Percentiles rank a stretch among this genome's conserved stretches.
phyloP scores from a whole-genome alignment of 108 stramenopile species.

The Nitzschia sp. region DNA sequence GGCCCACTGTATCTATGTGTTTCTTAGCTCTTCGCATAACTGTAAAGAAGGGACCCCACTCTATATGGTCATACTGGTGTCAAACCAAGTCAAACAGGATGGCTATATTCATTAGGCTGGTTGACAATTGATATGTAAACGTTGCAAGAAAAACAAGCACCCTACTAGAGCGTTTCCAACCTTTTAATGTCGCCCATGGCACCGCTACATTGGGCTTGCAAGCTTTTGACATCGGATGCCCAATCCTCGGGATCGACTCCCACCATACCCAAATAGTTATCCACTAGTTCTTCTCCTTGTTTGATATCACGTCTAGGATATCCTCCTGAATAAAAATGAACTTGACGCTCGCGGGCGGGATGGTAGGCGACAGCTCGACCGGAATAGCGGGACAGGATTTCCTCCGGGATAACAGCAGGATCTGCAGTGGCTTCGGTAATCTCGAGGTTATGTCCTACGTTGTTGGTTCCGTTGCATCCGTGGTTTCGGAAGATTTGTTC shows the following conservation, averaged over 20 bases:
- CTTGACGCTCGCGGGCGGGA: slow-evolving; percentile 26
- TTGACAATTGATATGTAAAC: too few relatives aligned
- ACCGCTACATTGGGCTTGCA: slow-evolving; percentile 11
- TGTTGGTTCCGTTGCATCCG: slow-evolving; percentile 10
- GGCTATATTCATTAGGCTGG: too few relatives aligned
- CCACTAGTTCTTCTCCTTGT: slow-evolving; percentile 33
- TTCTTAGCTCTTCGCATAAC: too few relatives aligned
- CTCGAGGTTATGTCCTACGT: slow-evolving; percentile 4
- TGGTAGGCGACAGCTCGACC: slow-evolving; percentile 18
- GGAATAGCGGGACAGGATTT: neutral
- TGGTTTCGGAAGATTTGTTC: slow-evolving; percentile 1
- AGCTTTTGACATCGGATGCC: slow-evolving; percentile 1
- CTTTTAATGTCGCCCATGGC: neutral
- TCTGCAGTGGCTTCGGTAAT: slow-evolving; percentile 5
- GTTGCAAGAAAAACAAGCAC: too few relatives aligned
- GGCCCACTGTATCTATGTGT: too few relatives aligned
- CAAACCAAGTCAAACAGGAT: too few relatives aligned
- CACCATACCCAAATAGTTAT: slow-evolving; percentile 22
- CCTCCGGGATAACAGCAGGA: neutral
- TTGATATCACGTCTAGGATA: slow-evolving; percentile 22
- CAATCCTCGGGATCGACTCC: slow-evolving; percentile 2
- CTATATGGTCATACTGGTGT: too few relatives aligned
- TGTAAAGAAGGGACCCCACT: too few relatives aligned
- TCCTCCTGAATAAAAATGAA: slow-evolving; percentile 8
- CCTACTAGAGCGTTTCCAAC: neutral